Evolutionary conservation across 208 protist species (phyloP), one percentile per base, ranked within the genome.

Genomic region (Trypanosoma vivax): DNA sequence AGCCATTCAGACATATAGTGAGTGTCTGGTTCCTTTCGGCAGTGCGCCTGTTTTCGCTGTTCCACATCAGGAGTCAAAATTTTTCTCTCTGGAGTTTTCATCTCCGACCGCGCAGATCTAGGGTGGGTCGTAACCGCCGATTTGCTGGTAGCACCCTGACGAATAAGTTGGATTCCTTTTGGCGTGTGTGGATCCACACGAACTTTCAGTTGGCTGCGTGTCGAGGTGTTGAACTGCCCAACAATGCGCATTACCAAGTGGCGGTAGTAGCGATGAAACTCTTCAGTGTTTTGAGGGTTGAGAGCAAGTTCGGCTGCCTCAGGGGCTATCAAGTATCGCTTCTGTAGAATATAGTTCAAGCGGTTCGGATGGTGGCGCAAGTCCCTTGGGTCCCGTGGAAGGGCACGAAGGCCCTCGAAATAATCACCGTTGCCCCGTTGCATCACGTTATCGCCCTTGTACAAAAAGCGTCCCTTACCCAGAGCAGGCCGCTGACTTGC

Each of bases 271-370:
- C 68, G 66, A 19, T 79, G 39, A 48, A 93, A 90, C 24, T 89
- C 76, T 30, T 70, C 76, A 11, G 70, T 56, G 35, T 57, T 60
- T 43, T 88, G 66, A 0, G 76, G 65, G 45, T 85, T 73, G 37
- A 93, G 66, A 11, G 71, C 76, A 21, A 88, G 78, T 50, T 93
- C 76, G 1, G 73, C 61, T 6, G 69, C 39, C 27, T 93, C 79
- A 2, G 71, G 35, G 4, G 64, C 50, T 9, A 89, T 73, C 33
- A 74, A 75, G 70, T 84, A 88, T 23, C 50, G 52, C 31, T 72
- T 88, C 62, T 90, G 73, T 39, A 93, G 58, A 5, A 70, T 79
- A 65, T 90, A 75, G 48, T 90, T 77, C 19, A 93, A 70, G 18
- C 70, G 71, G 42, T 68, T 73, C 19, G 73, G 54, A 60, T 93